Evolutionary conservation across 345 rosid genomes (phyloP).

Genomic region (Ceriops tagal): DNA sequence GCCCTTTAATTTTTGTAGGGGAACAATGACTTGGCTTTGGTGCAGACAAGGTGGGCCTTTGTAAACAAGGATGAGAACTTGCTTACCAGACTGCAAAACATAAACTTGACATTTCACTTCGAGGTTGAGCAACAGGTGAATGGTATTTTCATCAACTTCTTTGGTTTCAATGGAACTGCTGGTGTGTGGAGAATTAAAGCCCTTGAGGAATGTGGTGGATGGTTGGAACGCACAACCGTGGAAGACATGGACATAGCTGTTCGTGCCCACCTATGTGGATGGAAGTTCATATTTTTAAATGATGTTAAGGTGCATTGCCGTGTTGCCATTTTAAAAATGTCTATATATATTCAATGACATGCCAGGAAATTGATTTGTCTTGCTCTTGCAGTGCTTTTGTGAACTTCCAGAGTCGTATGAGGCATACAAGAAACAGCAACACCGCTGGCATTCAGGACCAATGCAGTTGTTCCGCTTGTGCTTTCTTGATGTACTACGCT

Average conservation of each 20-base stretch:
- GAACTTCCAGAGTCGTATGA: constrained; percentile 96
- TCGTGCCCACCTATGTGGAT: constrained; percentile 89
- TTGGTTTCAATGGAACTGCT: constrained; percentile 93
- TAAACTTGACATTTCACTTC: constrained; percentile 82
- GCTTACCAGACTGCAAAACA: constrained; percentile 84
- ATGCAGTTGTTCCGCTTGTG: constrained; percentile 88
- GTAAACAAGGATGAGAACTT: constrained; percentile 91
- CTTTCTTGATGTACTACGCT: constrained; percentile 60
- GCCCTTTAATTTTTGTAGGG: constrained; percentile 39
- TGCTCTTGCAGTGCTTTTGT: constrained; percentile 65
- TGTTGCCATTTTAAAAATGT: constrained; percentile 5
- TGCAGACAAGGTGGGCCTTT: constrained; percentile 85
- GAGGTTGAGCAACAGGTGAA: constrained; percentile 95
- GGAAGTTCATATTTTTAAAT: constrained; percentile 84
- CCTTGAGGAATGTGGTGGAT: constrained; percentile 89
- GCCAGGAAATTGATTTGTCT: background rate
- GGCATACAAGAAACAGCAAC: constrained; percentile 92
- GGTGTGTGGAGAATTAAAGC: constrained; percentile 95
- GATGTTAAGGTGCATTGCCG: constrained; percentile 61
- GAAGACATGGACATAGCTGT: constrained; percentile 96
- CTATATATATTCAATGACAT: background rate
- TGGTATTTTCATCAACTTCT: constrained; percentile 75
- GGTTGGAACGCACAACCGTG: constrained; percentile 89
- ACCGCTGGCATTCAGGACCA: constrained; percentile 99
- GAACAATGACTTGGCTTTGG: constrained; percentile 69